phyloP scores from a whole-genome alignment of 2,329 filamentous ascomycete species.

The Zymoseptoria crescenta region DNA sequence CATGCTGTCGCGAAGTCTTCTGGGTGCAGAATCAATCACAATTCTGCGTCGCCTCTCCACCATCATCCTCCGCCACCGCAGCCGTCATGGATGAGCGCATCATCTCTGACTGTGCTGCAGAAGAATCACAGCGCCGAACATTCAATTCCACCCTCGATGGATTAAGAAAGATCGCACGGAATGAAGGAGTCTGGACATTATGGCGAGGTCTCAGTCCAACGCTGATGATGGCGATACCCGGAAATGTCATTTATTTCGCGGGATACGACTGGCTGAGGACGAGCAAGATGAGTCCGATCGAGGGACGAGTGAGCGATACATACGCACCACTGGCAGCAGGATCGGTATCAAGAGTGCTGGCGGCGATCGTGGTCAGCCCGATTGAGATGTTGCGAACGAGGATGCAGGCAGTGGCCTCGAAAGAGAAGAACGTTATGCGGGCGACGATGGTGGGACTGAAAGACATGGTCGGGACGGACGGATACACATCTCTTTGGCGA shows the following conservation, averaged over 20 bases:
- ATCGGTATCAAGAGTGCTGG: slow-evolving; percentile 65
- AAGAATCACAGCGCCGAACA: slow-evolving; percentile 73
- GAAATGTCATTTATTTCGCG: slow-evolving; percentile 97
- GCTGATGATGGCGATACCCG: slow-evolving; percentile 84
- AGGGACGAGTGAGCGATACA: slow-evolving; percentile 51
- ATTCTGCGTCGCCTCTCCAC: slow-evolving; percentile 60
- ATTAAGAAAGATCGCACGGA: slow-evolving; percentile 84
- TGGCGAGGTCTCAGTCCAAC: slow-evolving; percentile 96
- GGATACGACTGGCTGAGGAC: slow-evolving; percentile 92
- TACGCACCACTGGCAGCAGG: slow-evolving; percentile 77
- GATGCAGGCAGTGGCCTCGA: slow-evolving; percentile 56
- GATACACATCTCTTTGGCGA: slow-evolving; percentile 79
- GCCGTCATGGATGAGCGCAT: slow-evolving; percentile 35
- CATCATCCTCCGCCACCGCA: slow-evolving; percentile 28
- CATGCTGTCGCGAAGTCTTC: slow-evolving; percentile 95
- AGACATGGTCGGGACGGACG: slow-evolving; percentile 69
- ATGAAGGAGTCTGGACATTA: slow-evolving; percentile 77
- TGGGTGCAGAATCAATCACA: slow-evolving; percentile 83
- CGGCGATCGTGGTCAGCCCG: slow-evolving; percentile 75
- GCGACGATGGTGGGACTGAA: slow-evolving; percentile 69
- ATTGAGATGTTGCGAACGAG: slow-evolving; percentile 92
- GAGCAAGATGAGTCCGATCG: slow-evolving; percentile 64
- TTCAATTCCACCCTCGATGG: slow-evolving; percentile 91
- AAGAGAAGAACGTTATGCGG: slow-evolving; percentile 59
- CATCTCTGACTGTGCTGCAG: slow-evolving; percentile 68